Conservation (phyloP, 2,329 filamentous ascomycete species). For the Macrophomina tecta region DNA sequence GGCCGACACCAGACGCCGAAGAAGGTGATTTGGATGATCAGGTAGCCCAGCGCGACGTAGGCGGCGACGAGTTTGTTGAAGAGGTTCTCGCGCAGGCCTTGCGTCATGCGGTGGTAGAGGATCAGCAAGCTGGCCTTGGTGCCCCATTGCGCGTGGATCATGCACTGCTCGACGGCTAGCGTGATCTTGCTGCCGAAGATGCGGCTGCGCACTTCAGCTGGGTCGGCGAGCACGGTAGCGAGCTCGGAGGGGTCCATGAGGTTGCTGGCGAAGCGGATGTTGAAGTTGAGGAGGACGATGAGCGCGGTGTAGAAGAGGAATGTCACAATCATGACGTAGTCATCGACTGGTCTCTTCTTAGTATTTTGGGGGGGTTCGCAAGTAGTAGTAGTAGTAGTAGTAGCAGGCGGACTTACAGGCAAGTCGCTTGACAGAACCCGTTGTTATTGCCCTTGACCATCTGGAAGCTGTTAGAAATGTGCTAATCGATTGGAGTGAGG, state of each 20-base stretch:
- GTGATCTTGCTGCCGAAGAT: conserved; percentile 46
- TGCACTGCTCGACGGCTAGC: conserved; percentile 41
- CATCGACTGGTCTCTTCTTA: conserved; percentile 3
- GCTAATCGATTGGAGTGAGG: too few species aligned
- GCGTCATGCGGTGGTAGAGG: conserved; percentile 28
- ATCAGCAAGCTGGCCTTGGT: conserved; percentile 22
- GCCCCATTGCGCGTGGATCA: conserved; percentile 19
- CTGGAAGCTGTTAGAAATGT: conserved; percentile 2
- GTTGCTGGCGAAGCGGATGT: conserved; percentile 29
- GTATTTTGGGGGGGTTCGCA: too few species aligned
- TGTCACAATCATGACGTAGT: conserved; percentile 30
- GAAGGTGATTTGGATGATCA: conserved; percentile 31
- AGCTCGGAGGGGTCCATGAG: conserved; percentile 27
- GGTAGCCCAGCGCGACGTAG: conserved; percentile 30
- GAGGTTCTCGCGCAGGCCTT: conserved; percentile 23
- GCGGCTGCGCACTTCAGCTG: conserved; percentile 39
- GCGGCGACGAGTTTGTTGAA: conserved; percentile 28
- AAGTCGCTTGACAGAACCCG: conserved; percentile 22
- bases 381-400: not conserved
- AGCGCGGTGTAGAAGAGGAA: conserved; percentile 30
- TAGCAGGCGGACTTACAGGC: not conserved
- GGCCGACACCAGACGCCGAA: conserved; percentile 32
- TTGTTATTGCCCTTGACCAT: conserved; percentile 28
- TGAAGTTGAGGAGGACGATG: conserved; percentile 31
- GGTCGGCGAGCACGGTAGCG: conserved; percentile 26